Evolutionary conservation across 2,329 filamentous ascomycete genomes (phyloP), one percentile per base, ranked within the genome.

Genomic region (Periconia sp.): DNA sequence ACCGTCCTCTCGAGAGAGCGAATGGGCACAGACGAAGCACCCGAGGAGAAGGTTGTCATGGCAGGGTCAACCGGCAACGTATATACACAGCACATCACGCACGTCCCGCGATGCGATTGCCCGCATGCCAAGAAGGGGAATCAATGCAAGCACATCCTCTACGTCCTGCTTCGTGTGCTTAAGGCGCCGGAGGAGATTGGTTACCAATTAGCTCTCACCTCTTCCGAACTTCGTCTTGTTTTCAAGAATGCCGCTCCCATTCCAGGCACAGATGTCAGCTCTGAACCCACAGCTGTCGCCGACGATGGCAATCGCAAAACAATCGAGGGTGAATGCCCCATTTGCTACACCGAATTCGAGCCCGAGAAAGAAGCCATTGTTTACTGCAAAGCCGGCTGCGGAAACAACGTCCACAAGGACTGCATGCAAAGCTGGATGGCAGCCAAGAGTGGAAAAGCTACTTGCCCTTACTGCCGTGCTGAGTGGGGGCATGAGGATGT

Each of bases 141-240:
- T 31, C 79, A 83, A 54, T 87, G 83, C 75, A 86, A 86, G 59
- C 85, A 88, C 53, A 70, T 84, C 18, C 48, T 86, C 30, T 87
- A 83, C 56, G 79, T 83, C 16, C 74, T 85, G 42, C 66, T 78
- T 35, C 78, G 79, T 18, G 78, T 82, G 2, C 73, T 86, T 29
- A 83, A 81, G 68, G 80, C 76, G 1, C 77, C 77, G 0, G 66
- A 73, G 26, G 63, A 83, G 23, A 70, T 85, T 2, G 74, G 76
- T 34, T 85, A 84, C 46, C 83, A 86, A 57, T 67, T 82, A 18
- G 82, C 82, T 3, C 79, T 85, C 51, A 66, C 83, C n/a, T 73
- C 76, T 13, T 74, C 74, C 2, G 83, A 86, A 67, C 71, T 86
- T 2, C 71, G 71, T 11, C 73, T 79, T 18, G 79, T 86, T 23